Conservation (phyloP, 768 basidiomycete genomes). For the Mycena galericulata region DNA sequence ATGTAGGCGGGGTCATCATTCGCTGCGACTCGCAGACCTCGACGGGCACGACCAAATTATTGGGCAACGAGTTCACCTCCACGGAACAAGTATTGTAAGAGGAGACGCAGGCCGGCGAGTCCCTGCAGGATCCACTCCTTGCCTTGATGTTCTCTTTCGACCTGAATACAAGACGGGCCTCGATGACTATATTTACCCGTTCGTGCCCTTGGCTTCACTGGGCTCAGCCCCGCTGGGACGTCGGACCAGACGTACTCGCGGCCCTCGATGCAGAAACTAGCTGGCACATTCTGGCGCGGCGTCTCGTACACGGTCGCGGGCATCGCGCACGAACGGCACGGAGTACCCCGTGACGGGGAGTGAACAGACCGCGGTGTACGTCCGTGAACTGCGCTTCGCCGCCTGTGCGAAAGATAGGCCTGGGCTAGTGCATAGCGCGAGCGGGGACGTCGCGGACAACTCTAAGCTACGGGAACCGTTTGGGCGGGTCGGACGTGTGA, state of each 20-base stretch:
- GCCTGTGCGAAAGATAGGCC: constrained; percentile 19
- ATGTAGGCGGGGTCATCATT: constrained; percentile 23
- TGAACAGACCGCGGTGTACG: constrained; percentile 17
- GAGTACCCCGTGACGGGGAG: constrained; percentile 21
- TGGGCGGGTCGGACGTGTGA: neutral
- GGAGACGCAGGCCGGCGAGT: constrained; percentile 29
- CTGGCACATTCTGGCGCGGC: constrained; percentile 26
- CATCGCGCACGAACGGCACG: constrained; percentile 19
- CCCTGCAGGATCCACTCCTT: constrained; percentile 34
- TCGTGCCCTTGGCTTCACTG: constrained; percentile 8
- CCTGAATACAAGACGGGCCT: neutral
- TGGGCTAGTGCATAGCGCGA: constrained; percentile 4
- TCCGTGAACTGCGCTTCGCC: constrained; percentile 10
- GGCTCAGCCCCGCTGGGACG: neutral
- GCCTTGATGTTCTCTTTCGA: constrained; percentile 25
- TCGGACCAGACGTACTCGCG: neutral
- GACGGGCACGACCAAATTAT: constrained; percentile 30
- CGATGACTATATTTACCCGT: neutral
- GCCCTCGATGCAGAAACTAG: constrained; percentile 19
- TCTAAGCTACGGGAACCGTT: constrained; percentile 7
- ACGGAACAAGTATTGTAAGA: constrained; percentile 9
- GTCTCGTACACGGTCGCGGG: constrained; percentile 21
- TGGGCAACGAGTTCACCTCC: constrained; percentile 27
- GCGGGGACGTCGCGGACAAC: constrained; percentile 9
- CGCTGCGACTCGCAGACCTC: constrained; percentile 22